These are phyloP conservation scores for Mycena haematopus DNA, from an alignment of 768 basidiomycete species.

Conservation along the genomic window DNA sequence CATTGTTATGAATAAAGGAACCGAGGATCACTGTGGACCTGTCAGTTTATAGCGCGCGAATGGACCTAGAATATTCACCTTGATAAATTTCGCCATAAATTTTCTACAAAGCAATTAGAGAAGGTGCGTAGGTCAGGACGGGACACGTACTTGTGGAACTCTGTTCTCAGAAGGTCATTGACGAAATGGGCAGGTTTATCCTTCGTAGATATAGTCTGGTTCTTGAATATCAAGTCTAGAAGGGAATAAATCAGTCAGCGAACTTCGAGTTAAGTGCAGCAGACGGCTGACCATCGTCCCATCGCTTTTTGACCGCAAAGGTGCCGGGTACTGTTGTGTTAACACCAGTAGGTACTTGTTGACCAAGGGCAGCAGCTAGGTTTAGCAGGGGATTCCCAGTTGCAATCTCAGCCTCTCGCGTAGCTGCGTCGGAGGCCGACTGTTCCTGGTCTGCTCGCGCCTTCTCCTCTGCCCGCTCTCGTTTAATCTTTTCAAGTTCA, in stretches of 20 bases:
- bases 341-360: slow-evolving; percentile 65
- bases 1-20: background rate
- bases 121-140: slow-evolving; percentile 6
- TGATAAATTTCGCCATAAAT: slow-evolving; percentile 93
- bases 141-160: slow-evolving; percentile 84
- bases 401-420: slow-evolving; percentile 84
- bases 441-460: slow-evolving; percentile 80
- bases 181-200: slow-evolving; percentile 86
- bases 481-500: slow-evolving; percentile 98
- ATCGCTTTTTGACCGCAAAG: slow-evolving; percentile 90
- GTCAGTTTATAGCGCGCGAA: slow-evolving; percentile 9
- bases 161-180: slow-evolving; percentile 92
- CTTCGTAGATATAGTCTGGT: slow-evolving; percentile 81
- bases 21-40: slow-evolving; percentile 28
- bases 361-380: slow-evolving; percentile 88
- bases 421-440: slow-evolving; percentile 60
- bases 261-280: slow-evolving; percentile 1
- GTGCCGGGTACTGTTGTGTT: slow-evolving; percentile 80
- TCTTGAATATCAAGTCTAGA: slow-evolving; percentile 96
- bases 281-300: slow-evolving; percentile 84
- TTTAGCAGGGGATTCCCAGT: slow-evolving; percentile 89
- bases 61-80: slow-evolving; percentile 49
- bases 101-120: slow-evolving; percentile 51
- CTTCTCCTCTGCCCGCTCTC: slow-evolving; percentile 94
- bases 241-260: slow-evolving; percentile 17